These are phyloP conservation scores for Termitomyces sp. DNA, from an alignment of 768 basidiomycete genomes.

Conservation along the genomic window DNA sequence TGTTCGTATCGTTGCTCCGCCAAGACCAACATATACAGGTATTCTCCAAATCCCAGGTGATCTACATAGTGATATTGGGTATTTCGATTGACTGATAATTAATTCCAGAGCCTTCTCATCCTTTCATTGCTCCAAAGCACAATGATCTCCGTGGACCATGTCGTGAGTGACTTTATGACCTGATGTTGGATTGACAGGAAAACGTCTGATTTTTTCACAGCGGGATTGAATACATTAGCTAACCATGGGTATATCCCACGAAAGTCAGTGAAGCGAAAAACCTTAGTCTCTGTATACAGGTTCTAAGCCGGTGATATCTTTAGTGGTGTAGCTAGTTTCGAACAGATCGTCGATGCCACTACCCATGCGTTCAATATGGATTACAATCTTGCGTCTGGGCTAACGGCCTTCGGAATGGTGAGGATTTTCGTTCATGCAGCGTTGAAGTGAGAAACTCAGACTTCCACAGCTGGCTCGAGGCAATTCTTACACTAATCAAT, in stretches of 20 bases:
- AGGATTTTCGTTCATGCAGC: background rate
- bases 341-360: conserved; percentile 8
- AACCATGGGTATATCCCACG: conserved; percentile 14
- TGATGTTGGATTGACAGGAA: background rate
- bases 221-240: conserved; percentile 13
- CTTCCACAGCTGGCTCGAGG: conserved; percentile 6
- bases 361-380: conserved; percentile 12
- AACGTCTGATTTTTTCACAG: background rate
- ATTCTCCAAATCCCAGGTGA: conserved; percentile 9
- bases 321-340: conserved; percentile 12
- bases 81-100: background rate
- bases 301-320: background rate
- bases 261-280: conserved; percentile 4
- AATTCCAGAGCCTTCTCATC: conserved; percentile 6
- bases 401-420: conserved; percentile 12
- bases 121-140: conserved; percentile 3
- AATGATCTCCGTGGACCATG: conserved; percentile 12
- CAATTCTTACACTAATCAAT: conserved; percentile 8
- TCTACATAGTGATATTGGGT: background rate
- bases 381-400: conserved; percentile 10
- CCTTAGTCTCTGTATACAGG: too few species aligned
- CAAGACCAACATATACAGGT: conserved; percentile 3
- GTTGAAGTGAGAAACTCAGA: background rate
- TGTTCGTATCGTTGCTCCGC: conserved; percentile 7
- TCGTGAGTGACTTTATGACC: conserved; percentile 1